Evolutionary conservation across 208 protist species (phyloP), one percentile per base, ranked within the genome.

Genomic region (Leptomonas seymouri): DNA sequence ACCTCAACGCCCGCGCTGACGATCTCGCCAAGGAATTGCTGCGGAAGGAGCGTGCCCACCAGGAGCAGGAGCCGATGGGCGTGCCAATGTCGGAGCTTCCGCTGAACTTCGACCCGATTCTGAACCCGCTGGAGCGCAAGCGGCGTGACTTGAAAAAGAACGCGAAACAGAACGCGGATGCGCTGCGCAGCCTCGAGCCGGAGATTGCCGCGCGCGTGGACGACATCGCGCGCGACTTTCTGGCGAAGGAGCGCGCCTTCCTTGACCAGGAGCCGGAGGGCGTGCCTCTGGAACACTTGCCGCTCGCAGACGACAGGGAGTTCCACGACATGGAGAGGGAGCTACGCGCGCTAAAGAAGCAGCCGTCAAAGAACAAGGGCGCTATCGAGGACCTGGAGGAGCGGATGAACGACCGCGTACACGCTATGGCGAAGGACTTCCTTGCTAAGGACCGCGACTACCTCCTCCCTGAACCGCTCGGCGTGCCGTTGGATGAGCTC

Each of bases 201-300:
- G 81, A 87, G 51, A 93, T 96, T 67, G 81, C 71, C 23, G 78
- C 72, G 53, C 80, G 85, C 57, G 82, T 92, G 16, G 74, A 87
- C 28, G 67, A 82, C 49, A 87, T 95, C 30, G 90, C 86, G 18
- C 66, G 71, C 21, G 83, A 89, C 58, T 90, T 87, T 60, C 30
- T 91, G 34, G 83, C 80, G 45, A 91, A 91, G 76, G 86, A 91
- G 76, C 85, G 84, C 34, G 72, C 75, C 12, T 90, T 95, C 73
- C 68, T 93, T 18, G 84, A 90, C 69, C 84, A 74, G 36, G 75
- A 87, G 34, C 84, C 81, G 16, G 77, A 86, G 56, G 85, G 84
- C 30, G 79, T 95, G 27, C 84, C 84, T 46, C 71, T 93, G 50
- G 55, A 73, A 48, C 75, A 81, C n/a, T 54, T 93, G 56, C 76